Base-by-base conservation (phyloP, 495 filamentous ascomycete species). In the Aspergillus haitiensis region DNA sequence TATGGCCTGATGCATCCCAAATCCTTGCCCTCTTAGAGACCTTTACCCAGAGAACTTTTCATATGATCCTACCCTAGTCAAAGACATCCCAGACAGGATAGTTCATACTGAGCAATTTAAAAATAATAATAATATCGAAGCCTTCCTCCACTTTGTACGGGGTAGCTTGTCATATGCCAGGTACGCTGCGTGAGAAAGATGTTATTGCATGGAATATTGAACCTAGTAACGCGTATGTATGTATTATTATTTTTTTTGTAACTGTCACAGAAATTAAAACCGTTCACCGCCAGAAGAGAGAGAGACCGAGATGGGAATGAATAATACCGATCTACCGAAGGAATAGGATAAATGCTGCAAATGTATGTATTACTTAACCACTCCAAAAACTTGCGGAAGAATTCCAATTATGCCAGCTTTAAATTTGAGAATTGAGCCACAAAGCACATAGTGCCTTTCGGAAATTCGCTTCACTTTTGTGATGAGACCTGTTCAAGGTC, bases 401-500 rank as follows among this genome's bases (percentile, higher is more conserved):
- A 31, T 16, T 15, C 53, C 34, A 56, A 61, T 35, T 52, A 49
- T 49, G 34, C 40, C 44, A 31, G 45, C 21, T 52, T 50, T 21
- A 54, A 56, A 57, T 52, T 27, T 60, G 61, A 42, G 47, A 56
- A 47, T 55, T 54, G 50, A 55, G 56, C 48, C 55, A 65, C 56
- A 31, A 37, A 60, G 33, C 35, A 37, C 45, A 63, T 52, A 52
- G 47, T 45, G 56, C 39, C 34, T 54, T 40, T 15, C 9, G 10
- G 39, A n/a, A 55, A 34, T 44, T 32, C 21, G 21, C 51, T 55
- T 65, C 63, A 62, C 59, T 62, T 64, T 65, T 61, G 54, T 12
- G 56, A 62, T 63, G 39, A 52, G 64, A 66, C 64, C 55, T 69
- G 62, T 69, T 62, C 59, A 63, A 65, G 53, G 50, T 48, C 54